Evolutionary conservation across 148 eudicot species (phyloP).

Genomic region (Rhododendron williamsianum): DNA sequence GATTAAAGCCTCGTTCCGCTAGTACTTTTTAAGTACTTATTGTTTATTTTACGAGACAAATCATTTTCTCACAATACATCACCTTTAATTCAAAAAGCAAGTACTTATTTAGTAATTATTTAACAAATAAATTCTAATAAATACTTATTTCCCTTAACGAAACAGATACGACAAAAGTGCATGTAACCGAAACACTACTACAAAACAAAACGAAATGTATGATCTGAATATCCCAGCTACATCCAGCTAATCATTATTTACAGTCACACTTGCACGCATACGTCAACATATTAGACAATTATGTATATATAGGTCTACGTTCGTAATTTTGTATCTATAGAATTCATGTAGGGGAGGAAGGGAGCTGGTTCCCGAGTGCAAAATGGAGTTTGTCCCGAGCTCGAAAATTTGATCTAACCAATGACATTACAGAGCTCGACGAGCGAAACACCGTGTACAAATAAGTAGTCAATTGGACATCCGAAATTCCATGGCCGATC

Average conservation of each 20-base stretch:
- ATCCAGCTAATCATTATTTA: background rate
- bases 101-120: too few species aligned
- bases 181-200: background rate
- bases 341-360: background rate
- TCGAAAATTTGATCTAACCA: background rate
- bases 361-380: background rate
- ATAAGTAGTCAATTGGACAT: too few species aligned
- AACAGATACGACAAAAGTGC: background rate
- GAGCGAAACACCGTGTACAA: background rate
- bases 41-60: too few species aligned
- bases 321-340: background rate
- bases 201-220: background rate
- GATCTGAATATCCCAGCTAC: background rate
- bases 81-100: too few species aligned
- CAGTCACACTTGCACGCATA: background rate
- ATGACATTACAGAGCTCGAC: background rate
- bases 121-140: too few species aligned
- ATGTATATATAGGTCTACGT: background rate
- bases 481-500: too few species aligned
- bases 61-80: too few species aligned
- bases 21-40: too few species aligned
- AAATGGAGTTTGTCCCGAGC: background rate
- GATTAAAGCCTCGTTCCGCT: background rate
- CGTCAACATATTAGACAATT: background rate
- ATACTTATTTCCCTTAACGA: too few species aligned